Evolutionary conservation across 1,284 basidiomycete species (phyloP).

Genomic region (Cystobasidium slooffiae): DNA sequence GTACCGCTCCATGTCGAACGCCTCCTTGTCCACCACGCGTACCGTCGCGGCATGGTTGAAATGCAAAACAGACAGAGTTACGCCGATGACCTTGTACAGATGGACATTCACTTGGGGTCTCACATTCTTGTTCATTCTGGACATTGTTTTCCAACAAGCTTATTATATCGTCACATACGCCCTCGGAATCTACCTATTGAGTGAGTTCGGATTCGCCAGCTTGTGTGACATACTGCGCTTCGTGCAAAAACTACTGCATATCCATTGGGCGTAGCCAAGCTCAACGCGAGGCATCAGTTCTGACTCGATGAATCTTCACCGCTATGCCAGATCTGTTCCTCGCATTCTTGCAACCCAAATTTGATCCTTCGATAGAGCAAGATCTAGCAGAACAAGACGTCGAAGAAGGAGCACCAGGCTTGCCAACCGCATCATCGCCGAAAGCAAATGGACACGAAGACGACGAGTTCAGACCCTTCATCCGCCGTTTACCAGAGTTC

Average conservation of each 20-base stretch:
- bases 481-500: slow-evolving; percentile 92
- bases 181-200: slow-evolving; percentile 78
- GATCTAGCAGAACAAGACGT: slow-evolving; percentile 93
- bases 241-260: too few species aligned
- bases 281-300: neutral
- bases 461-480: slow-evolving; percentile 96
- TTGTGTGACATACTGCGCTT: too few species aligned
- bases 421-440: slow-evolving; percentile 53
- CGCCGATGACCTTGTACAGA: slow-evolving; percentile 83
- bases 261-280: too few species aligned
- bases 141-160: slow-evolving; percentile 84
- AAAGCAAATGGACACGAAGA: slow-evolving; percentile 49
- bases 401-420: slow-evolving; percentile 78
- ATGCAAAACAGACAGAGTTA: slow-evolving; percentile 71
- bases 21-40: neutral
- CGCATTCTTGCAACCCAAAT: slow-evolving; percentile 88
- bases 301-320: slow-evolving; percentile 54
- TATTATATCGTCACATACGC: slow-evolving; percentile 56
- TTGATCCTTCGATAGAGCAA: slow-evolving; percentile 92
- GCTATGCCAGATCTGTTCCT: slow-evolving; percentile 66
- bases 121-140: slow-evolving; percentile 76
- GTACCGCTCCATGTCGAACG: neutral
- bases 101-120: slow-evolving; percentile 82
- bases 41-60: neutral
- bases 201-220: slow-evolving; percentile 60